Evolutionary conservation across 2,329 filamentous ascomycete species (phyloP).

Genomic region (Ustulina deusta): DNA sequence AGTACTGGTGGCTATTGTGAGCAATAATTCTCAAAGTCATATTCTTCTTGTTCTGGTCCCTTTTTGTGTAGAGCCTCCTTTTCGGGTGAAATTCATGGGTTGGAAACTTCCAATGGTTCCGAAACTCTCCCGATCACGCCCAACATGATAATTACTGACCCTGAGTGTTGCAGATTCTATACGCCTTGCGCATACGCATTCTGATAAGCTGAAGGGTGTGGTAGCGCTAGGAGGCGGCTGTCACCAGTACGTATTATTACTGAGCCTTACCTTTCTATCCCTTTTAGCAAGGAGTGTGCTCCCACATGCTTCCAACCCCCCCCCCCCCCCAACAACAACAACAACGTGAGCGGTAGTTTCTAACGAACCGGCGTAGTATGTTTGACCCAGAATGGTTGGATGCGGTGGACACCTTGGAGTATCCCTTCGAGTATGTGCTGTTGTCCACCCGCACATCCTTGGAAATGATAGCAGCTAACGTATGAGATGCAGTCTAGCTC

Average conservation of each 20-base stretch:
- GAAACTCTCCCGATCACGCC: background rate
- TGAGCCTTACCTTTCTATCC: background rate
- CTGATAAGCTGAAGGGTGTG: slow-evolving; percentile 61
- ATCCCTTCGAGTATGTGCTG: slow-evolving; percentile 64
- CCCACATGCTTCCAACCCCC: background rate
- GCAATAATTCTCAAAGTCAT: background rate
- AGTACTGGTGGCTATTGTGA: slow-evolving; percentile 67
- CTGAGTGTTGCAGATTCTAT: slow-evolving; percentile 57
- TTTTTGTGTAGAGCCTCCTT: too few species aligned
- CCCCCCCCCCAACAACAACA: too few species aligned
- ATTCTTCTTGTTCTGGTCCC: background rate
- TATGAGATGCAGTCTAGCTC: slow-evolving; percentile 40
- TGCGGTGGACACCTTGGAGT: slow-evolving; percentile 67
- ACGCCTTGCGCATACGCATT: slow-evolving; percentile 68
- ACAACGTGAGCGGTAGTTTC: too few species aligned
- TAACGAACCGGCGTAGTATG: slow-evolving; percentile 54
- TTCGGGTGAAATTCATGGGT: too few species aligned
- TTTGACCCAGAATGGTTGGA: slow-evolving; percentile 66
- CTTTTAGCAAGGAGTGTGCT: too few species aligned
- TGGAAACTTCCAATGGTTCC: too few species aligned
- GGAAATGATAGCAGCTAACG: slow-evolving; percentile 8
- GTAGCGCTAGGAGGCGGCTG: slow-evolving; percentile 67
- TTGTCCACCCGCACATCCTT: background rate
- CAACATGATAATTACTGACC: background rate
- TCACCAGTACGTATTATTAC: slow-evolving; percentile 51